Evolutionary conservation across 257 asterid genomes (phyloP), one percentile per base, ranked within the genome.

Genomic region (Penstemon davidsonii): DNA sequence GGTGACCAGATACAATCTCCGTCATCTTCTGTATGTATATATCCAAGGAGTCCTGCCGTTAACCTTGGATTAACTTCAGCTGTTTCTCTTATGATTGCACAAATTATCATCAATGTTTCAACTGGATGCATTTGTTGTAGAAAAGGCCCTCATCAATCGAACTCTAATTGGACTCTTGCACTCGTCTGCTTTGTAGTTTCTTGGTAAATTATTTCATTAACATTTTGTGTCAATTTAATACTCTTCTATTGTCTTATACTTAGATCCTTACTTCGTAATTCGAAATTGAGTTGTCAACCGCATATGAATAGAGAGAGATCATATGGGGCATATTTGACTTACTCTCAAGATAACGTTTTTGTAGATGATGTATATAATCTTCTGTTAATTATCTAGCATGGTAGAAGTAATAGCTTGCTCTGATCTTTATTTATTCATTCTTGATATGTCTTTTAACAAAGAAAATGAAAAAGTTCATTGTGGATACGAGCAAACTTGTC

Each of bases 121-220:
- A 83, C 95, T 40, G 96, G 99, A 50, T 93, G 99, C 76, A 72
- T 90, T 53, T 93, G 97, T 64, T 90, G 96, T 83, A 67, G 82
- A 68, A 85, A 76, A 79, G 88, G 90, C 60, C 84, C 83, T 0
- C 87, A 81, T 76, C 96, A 77, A 38, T 74, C 91, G 0, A 76
- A 76, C 77, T 74, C 96, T 64, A 82, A 82, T 51, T 87, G 95
- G 95, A 84, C 78, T 40, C 57, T 88, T n/a, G 94, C 94, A 5
- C 92, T 90, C 38, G 56, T 81, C 77, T 88, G 94, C 90, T 88
- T 84, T 51, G 77, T 88, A 2, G 91, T 88, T 52, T 93, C 98
- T 69, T 90, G 99, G 99, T 94, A 45, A 85, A 83, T 67, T 62
- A 66, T 50, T 42, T 66, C 66, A 10, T 62, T 54, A 37, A 42